Evolutionary conservation across 139 green algal genomes (phyloP).

Genomic region (Chlamydomonas sphaeroides): DNA sequence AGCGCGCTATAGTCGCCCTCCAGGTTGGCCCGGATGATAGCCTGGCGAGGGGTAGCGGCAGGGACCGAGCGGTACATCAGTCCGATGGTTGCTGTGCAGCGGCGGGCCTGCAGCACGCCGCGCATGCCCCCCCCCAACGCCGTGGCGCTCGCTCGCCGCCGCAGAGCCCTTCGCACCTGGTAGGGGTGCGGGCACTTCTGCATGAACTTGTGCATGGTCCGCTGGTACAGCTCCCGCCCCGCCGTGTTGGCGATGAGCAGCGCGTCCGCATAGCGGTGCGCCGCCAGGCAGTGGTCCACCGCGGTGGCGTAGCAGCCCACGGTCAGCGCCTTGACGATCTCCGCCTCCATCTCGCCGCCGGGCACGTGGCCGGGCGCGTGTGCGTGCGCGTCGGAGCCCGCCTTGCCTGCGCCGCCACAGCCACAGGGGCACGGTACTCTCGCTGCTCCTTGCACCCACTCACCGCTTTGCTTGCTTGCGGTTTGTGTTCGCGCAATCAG

Average conservation of each 20-base stretch:
- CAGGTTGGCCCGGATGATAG: slow-evolving; percentile 64
- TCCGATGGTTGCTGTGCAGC: no score
- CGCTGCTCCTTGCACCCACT: no score
- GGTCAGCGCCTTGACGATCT: slow-evolving; percentile 88
- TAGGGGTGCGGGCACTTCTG: slow-evolving; percentile 79
- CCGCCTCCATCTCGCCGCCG: slow-evolving; percentile 69
- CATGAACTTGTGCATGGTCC: slow-evolving; percentile 83
- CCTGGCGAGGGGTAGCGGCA: no score
- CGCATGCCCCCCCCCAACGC: no score
- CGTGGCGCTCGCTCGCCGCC: no score
- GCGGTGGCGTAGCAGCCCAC: slow-evolving; percentile 92
- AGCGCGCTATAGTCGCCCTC: slow-evolving; percentile 83
- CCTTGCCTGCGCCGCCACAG: slow-evolving; percentile 8
- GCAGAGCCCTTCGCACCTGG: slow-evolving; percentile 46
- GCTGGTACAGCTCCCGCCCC: slow-evolving; percentile 66
- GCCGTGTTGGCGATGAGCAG: slow-evolving; percentile 86
- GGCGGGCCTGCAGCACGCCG: no score
- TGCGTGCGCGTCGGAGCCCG: neutral
- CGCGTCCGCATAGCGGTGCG: slow-evolving; percentile 89
- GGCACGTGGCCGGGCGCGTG: slow-evolving; percentile 32
- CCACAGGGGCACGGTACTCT: no score
- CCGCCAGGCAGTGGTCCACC: slow-evolving; percentile 88
- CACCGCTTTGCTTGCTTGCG: no score
- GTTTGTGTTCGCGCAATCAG: no score
- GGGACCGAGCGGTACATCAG: no score